A percentile compares a stretch with the other conserved stretches of the same genome.
These are phyloP conservation scores for Ascochyta lentis DNA, from an alignment of 2,329 filamentous ascomycete species.

Conservation along the genomic window DNA sequence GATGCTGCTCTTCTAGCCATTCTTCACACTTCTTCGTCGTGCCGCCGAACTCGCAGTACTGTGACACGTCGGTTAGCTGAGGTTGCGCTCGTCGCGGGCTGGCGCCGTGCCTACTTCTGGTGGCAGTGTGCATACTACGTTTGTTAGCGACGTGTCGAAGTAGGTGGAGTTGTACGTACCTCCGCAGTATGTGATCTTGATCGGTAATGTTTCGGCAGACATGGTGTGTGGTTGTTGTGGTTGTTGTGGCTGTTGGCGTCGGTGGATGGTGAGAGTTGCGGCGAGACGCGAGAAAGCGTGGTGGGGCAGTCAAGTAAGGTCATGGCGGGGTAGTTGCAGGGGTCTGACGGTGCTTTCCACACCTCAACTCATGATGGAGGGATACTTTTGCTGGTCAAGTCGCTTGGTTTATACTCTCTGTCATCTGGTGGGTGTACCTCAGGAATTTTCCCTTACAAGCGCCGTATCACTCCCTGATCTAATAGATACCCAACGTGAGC, in stretches of 20 bases:
- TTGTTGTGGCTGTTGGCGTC: not conserved
- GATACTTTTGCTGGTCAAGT: no score
- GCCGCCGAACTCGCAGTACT: constrained; percentile 99
- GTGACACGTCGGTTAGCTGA: constrained; percentile 27
- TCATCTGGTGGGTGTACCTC: no score
- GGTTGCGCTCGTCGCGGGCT: constrained; percentile 6
- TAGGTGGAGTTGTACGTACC: constrained; percentile 50
- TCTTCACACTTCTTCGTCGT: constrained; percentile 97
- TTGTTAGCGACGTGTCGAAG: constrained; percentile 26
- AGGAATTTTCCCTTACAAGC: not conserved
- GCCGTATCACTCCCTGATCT: no score
- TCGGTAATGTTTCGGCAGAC: constrained; percentile 52
- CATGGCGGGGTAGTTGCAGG: constrained; percentile 21
- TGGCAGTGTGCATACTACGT: constrained; percentile 67
- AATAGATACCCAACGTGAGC: no score
- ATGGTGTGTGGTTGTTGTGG: constrained; percentile 21
- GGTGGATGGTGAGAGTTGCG: constrained; percentile 14
- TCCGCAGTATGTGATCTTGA: constrained; percentile 67
- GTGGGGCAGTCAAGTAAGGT: constrained; percentile 18
- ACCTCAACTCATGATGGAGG: not conserved
- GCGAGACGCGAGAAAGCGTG: constrained; percentile 22
- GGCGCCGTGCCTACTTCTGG: constrained; percentile 66
- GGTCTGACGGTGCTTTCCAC: not conserved
- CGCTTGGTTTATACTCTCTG: no score
- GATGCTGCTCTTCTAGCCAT: constrained; percentile 82